Conservation (phyloP, 2,329 filamentous ascomycete species). For the Arthrobotrys iridis region DNA sequence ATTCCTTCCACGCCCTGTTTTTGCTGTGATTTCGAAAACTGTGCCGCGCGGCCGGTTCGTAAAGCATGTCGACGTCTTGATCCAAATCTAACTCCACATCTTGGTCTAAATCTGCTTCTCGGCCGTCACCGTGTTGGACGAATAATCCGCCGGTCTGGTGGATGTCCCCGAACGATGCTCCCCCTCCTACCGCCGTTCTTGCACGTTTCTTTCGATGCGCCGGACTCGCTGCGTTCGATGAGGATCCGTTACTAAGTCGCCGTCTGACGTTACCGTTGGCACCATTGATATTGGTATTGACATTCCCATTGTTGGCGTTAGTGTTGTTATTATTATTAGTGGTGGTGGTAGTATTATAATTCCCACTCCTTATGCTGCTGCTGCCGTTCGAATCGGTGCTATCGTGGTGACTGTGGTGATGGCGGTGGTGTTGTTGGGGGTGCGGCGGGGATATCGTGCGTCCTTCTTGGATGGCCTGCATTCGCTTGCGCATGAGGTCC, state of each 20-base stretch:
- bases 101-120: no score
- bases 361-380: constrained; percentile 45
- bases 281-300: constrained; percentile 41
- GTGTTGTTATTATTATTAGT: constrained; percentile 22
- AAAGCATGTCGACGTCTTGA: constrained; percentile 43
- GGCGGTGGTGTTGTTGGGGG: not conserved
- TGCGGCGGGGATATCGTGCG: constrained; percentile 58
- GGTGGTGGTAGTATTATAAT: no score
- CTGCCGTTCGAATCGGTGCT: constrained; percentile 30
- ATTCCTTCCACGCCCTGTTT: constrained; percentile 54
- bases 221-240: constrained; percentile 28
- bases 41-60: constrained; percentile 33
- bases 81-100: constrained; percentile 53
- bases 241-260: constrained; percentile 50
- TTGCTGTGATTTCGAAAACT: constrained; percentile 49
- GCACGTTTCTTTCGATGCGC: constrained; percentile 56
- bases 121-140: not conserved
- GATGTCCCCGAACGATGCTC: constrained; percentile 37
- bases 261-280: constrained; percentile 41
- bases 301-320: constrained; percentile 35
- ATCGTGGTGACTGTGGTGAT: not conserved
- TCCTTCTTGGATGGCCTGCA: constrained; percentile 59
- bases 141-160: not conserved
- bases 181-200: no score
- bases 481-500: constrained; percentile 77